phyloP scores from a whole-genome alignment of 441 rosid species.

The Daphne laureola region DNA sequence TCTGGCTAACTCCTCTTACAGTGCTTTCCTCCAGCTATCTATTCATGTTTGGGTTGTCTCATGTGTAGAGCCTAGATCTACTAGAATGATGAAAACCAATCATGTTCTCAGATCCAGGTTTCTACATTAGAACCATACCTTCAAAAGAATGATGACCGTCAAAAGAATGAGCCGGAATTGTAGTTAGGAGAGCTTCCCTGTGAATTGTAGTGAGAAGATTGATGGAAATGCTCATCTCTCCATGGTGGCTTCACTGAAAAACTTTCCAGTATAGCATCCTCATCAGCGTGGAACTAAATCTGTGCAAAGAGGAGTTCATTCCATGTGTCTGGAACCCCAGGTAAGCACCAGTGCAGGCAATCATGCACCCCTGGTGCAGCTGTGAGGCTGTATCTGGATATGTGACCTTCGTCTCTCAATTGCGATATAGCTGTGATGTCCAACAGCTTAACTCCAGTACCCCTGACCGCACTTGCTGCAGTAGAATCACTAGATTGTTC shows the following conservation, averaged over 20 bases:
- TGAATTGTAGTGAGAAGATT: too few relatives aligned
- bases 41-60: too few relatives aligned
- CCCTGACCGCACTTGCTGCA: conserved; percentile 60
- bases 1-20: too few relatives aligned
- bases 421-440: conserved; percentile 74
- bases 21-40: too few relatives aligned
- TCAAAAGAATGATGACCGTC: too few relatives aligned
- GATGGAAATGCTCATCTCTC: background rate
- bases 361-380: conserved; percentile 61
- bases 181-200: too few relatives aligned
- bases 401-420: conserved; percentile 89
- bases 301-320: conserved; percentile 78
- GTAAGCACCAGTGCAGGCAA: conserved; percentile 95
- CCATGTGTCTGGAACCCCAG: conserved; percentile 96
- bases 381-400: conserved; percentile 66
- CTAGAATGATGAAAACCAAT: too few relatives aligned
- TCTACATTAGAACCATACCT: too few relatives aligned
- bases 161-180: too few relatives aligned
- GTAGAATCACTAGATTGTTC: conserved; percentile 61
- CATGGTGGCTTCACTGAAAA: conserved; percentile 1
- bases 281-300: conserved; percentile 22
- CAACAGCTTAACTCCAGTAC: conserved; percentile 66
- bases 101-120: too few relatives aligned
- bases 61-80: too few relatives aligned
- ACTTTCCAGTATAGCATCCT: conserved; percentile 6